phyloP scores from a whole-genome alignment of 345 rosid species.

The Rhodamnia argentea region DNA sequence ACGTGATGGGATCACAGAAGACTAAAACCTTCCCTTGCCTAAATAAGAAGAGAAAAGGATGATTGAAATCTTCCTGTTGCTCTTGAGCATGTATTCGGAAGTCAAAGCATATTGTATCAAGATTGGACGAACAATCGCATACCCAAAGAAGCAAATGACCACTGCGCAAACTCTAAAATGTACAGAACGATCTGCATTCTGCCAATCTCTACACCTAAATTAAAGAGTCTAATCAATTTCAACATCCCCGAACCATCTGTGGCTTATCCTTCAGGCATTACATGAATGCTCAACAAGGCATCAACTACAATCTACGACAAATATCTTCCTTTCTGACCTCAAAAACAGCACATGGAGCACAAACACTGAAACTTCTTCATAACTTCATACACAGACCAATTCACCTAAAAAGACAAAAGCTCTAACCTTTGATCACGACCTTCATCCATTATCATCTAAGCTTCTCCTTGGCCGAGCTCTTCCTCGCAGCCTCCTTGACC shows the following conservation, averaged over 20 bases:
- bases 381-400: background rate
- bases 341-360: background rate
- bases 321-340: background rate
- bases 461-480: constrained; percentile 61
- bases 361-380: background rate
- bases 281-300: background rate
- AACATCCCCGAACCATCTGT: background rate
- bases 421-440: constrained; percentile 1
- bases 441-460: constrained; percentile 38
- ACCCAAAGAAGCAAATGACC: background rate
- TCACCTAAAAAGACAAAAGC: background rate
- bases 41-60: background rate
- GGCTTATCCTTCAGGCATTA: background rate
- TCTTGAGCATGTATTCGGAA: background rate
- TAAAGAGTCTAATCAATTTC: background rate
- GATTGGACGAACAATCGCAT: background rate
- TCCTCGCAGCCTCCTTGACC: constrained; percentile 69
- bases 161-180: background rate
- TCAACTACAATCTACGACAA: background rate
- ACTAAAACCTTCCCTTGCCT: background rate
- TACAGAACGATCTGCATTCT: background rate
- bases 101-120: background rate
- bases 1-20: background rate
- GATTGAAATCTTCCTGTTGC: background rate
- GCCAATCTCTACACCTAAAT: background rate